These are phyloP conservation scores for Tolypocladium tundrense DNA, from an alignment of 2,329 filamentous ascomycete species.

Conservation along the genomic window DNA sequence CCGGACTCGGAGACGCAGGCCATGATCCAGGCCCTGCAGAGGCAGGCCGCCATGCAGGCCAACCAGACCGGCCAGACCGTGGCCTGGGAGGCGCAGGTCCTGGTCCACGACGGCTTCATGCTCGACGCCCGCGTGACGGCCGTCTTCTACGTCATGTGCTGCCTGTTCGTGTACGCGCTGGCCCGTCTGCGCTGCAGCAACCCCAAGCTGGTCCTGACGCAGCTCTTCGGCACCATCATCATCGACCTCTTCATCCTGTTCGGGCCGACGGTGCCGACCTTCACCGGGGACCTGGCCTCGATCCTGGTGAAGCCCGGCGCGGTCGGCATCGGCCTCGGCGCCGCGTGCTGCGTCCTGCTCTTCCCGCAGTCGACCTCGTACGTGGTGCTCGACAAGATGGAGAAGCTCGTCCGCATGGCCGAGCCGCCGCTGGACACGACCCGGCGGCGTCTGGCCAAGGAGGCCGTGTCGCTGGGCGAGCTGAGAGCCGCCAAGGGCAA, in stretches of 20 bases:
- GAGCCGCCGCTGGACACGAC: conserved; percentile 22
- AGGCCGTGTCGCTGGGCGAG: conserved; percentile 14
- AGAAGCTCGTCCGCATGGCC: conserved; percentile 19
- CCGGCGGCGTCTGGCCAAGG: conserved; percentile 8
- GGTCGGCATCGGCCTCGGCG: conserved; percentile 32
- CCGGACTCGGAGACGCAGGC: conserved; percentile 26
- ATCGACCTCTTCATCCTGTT: conserved; percentile 33
- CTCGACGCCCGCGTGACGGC: conserved; percentile 34
- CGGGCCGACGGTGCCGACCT: conserved; percentile 30
- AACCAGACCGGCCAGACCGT: conserved; percentile 12
- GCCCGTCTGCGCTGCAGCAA: conserved; percentile 32
- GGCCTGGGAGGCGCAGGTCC: conserved; percentile 18
- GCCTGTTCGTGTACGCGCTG: conserved; percentile 31
- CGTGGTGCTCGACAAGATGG: conserved; percentile 24
- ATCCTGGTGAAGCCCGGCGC: conserved; percentile 33
- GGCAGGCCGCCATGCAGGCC: conserved; percentile 23
- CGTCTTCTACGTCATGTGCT: conserved; percentile 25
- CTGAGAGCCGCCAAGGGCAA: conserved; percentile 15
- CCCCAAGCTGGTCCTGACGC: conserved; percentile 31
- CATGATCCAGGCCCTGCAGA: conserved; percentile 20
- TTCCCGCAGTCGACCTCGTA: conserved; percentile 40
- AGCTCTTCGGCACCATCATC: conserved; percentile 37
- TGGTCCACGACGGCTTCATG: conserved; percentile 34
- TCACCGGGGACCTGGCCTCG: conserved; percentile 25
- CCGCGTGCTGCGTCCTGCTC: conserved; percentile 31